phyloP scores from a whole-genome alignment of 768 basidiomycete genomes.

The Dacryopinax primogenitus region DNA sequence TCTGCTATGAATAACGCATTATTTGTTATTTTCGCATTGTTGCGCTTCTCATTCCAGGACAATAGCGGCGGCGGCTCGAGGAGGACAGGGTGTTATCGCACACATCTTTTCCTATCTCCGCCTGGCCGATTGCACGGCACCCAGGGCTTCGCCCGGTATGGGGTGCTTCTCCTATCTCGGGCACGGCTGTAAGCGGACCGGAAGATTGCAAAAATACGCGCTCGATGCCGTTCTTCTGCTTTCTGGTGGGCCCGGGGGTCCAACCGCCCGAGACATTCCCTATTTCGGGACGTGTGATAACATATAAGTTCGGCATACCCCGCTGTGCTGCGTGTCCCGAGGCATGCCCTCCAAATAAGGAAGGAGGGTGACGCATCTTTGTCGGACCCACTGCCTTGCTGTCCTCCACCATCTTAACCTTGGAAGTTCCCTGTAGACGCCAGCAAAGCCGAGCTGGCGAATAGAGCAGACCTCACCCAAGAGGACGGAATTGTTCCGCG shows the following conservation, averaged over 20 bases:
- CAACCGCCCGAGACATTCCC: slow-evolving; percentile 2
- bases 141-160: not conserved
- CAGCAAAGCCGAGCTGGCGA: not conserved
- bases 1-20: too few relatives aligned
- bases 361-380: not conserved
- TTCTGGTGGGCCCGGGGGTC: not conserved
- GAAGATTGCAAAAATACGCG: not conserved
- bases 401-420: not conserved
- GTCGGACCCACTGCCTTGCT: not conserved
- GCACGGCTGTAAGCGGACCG: too few relatives aligned
- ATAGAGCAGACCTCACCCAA: not conserved
- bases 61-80: too few relatives aligned
- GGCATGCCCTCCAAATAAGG: not conserved
- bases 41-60: too few relatives aligned
- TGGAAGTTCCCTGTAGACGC: not conserved
- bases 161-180: slow-evolving; percentile 4
- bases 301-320: slow-evolving; percentile 8
- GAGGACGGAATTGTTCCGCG: not conserved
- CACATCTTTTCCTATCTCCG: not conserved
- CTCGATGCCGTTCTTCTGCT: not conserved
- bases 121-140: not conserved
- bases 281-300: not conserved
- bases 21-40: too few relatives aligned
- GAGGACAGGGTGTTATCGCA: not conserved
- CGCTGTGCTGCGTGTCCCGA: not conserved